These are phyloP conservation scores for Trichoderma arundinaceum DNA, from an alignment of 2,329 filamentous ascomycete species.

Conservation along the genomic window DNA sequence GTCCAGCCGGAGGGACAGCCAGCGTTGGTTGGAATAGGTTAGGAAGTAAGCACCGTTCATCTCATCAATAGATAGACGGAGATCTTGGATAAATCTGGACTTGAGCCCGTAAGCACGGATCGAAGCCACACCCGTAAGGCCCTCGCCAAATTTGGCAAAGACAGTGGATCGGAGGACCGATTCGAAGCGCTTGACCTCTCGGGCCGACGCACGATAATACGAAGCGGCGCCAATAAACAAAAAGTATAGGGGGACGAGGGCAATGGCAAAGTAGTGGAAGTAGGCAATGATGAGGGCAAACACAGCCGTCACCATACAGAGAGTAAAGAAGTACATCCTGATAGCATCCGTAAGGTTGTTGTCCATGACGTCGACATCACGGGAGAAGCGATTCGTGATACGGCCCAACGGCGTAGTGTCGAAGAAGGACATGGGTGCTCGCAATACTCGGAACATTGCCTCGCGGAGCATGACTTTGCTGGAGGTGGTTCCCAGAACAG, in stretches of 20 bases:
- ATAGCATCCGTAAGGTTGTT: conserved; percentile 88
- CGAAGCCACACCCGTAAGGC: conserved; percentile 79
- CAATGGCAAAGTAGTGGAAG: conserved; percentile 82
- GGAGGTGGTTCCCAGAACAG: conserved; percentile 78
- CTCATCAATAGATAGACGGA: conserved; percentile 78
- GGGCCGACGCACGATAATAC: conserved; percentile 89
- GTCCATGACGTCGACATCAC: conserved; percentile 96
- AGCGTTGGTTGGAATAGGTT: conserved; percentile 94
- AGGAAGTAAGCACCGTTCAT: conserved; percentile 96
- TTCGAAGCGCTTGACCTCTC: conserved; percentile 94
- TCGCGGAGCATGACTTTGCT: conserved; percentile 81
- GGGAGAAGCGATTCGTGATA: conserved; percentile 95
- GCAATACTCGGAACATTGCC: conserved; percentile 78
- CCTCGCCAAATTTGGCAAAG: conserved; percentile 90
- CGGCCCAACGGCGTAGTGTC: conserved; percentile 94
- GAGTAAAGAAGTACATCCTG: conserved; percentile 88
- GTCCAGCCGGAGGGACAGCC: conserved; percentile 86
- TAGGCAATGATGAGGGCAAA: conserved; percentile 93
- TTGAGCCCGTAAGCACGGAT: conserved; percentile 90
- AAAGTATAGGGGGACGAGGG: conserved; percentile 68
- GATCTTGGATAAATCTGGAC: conserved; percentile 71
- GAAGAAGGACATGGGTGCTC: conserved; percentile 86
- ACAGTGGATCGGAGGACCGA: conserved; percentile 84
- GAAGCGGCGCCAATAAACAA: conserved; percentile 81
- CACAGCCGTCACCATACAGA: conserved; percentile 80